These are phyloP conservation scores for Cladosporium halotolerans DNA, from an alignment of 2,329 filamentous ascomycete species.

Conservation along the genomic window DNA sequence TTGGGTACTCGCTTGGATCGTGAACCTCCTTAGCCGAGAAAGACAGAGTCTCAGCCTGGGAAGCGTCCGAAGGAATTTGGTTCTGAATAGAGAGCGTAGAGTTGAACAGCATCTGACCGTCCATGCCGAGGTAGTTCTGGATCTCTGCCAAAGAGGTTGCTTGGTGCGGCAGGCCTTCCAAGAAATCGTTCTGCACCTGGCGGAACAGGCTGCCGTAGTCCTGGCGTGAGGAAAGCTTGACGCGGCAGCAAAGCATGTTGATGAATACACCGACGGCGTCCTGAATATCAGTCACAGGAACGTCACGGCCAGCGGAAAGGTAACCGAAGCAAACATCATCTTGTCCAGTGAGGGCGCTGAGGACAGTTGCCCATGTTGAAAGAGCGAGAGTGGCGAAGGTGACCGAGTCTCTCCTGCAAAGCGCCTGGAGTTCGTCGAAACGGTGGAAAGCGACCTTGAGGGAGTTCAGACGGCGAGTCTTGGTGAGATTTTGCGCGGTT, in stretches of 20 bases:
- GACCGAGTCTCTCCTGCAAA: neutral
- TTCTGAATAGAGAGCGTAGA: slow-evolving; percentile 42
- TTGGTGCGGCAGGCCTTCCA: slow-evolving; percentile 11
- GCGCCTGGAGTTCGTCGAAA: slow-evolving; percentile 7
- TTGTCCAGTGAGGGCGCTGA: slow-evolving; percentile 1
- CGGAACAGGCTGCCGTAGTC: slow-evolving; percentile 9
- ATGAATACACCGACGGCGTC: slow-evolving; percentile 13
- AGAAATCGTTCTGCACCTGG: slow-evolving; percentile 8
- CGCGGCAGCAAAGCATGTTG: slow-evolving; percentile 12
- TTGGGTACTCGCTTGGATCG: slow-evolving; percentile 9
- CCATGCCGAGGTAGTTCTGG: slow-evolving; percentile 62
- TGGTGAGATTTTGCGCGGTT: slow-evolving; percentile 1
- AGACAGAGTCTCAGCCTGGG: slow-evolving; percentile 1
- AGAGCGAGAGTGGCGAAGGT: slow-evolving; percentile 8
- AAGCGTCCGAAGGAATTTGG: slow-evolving; percentile 3
- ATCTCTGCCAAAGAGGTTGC: slow-evolving; percentile 46
- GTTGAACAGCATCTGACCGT: slow-evolving; percentile 30
- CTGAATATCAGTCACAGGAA: slow-evolving; percentile 10
- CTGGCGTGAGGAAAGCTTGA: slow-evolving; percentile 10
- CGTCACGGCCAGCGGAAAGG: slow-evolving; percentile 31
- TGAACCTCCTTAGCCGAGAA: slow-evolving; percentile 9
- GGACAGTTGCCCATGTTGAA: slow-evolving; percentile 8
- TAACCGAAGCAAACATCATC: slow-evolving; percentile 34
- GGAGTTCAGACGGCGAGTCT: slow-evolving; percentile 3
- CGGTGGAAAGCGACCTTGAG: slow-evolving; percentile 10